Conservation (phyloP, 352 stramenopile genomes). For the Phytopythium mirpurense region DNA sequence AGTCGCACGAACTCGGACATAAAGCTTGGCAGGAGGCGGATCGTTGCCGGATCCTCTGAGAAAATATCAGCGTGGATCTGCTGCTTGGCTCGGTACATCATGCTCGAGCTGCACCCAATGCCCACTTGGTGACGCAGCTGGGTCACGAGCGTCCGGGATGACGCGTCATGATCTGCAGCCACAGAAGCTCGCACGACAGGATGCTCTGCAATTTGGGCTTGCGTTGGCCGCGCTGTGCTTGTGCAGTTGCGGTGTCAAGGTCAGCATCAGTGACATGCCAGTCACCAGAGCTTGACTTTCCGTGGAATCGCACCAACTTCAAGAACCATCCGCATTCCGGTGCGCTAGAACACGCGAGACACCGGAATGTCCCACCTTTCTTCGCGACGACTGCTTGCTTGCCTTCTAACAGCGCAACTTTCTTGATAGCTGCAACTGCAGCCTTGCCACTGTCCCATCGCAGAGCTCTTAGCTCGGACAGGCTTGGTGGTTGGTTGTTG, state of each 20-base stretch:
- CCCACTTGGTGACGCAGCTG: neutral
- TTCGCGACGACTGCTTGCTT: neutral
- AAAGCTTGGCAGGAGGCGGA: conserved; percentile 7
- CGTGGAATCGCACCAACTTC: conserved; percentile 1
- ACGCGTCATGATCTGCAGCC: neutral
- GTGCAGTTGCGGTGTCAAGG: conserved; percentile 10
- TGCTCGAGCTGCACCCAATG: neutral
- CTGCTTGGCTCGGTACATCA: conserved; percentile 5
- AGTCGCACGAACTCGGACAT: neutral
- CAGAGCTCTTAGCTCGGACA: neutral
- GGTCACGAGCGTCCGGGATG: conserved; percentile 1
- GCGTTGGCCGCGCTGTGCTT: neutral
- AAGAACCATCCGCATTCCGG: conserved; percentile 8
- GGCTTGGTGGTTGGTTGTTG: neutral
- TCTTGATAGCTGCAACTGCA: neutral
- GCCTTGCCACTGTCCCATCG: conserved; percentile 1
- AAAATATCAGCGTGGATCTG: neutral
- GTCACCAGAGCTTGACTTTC: conserved; percentile 1
- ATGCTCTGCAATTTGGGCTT: conserved; percentile 2
- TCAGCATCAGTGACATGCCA: conserved; percentile 9
- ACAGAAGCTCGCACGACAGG: no score
- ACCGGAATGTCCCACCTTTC: conserved; percentile 1
- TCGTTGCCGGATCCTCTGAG: conserved; percentile 3
- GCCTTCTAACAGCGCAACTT: neutral
- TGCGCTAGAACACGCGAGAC: conserved; percentile 1